These are phyloP conservation scores for Penicillium ochrochloron DNA, from an alignment of 495 filamentous ascomycete genomes.

Conservation along the genomic window DNA sequence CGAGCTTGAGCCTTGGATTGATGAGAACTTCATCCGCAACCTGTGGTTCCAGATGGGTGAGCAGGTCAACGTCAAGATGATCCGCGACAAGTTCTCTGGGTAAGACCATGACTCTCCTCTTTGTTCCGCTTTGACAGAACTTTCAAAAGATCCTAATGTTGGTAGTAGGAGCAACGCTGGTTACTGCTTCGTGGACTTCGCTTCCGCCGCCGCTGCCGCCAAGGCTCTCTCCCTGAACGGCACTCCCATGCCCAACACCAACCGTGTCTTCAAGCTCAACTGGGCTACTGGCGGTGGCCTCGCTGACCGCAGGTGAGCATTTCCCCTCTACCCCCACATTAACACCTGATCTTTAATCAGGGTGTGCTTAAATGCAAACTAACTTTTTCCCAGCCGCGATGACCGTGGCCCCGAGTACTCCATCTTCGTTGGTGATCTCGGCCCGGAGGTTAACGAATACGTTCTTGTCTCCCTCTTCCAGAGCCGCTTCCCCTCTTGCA, in stretches of 20 bases:
- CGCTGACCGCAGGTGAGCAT: constrained; percentile 81
- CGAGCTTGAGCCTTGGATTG: constrained; percentile 98
- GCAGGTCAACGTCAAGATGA: constrained; percentile 98
- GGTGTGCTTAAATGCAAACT: no score
- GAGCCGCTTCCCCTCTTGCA: constrained; percentile 93
- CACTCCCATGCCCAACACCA: constrained; percentile 88
- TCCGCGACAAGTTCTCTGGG: constrained; percentile 99
- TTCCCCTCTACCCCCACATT: background rate
- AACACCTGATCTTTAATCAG: background rate
- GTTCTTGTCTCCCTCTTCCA: constrained; percentile 97
- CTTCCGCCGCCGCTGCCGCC: constrained; percentile 78
- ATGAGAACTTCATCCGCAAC: constrained; percentile 96
- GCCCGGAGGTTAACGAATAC: constrained; percentile 98
- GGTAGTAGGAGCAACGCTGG: constrained; percentile 85
- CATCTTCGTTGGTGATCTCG: constrained; percentile 98
- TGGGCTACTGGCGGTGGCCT: constrained; percentile 98
- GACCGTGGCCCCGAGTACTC: constrained; percentile 95
- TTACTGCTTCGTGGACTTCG: constrained; percentile 98
- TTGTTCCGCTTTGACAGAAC: background rate
- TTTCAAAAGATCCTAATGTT: constrained; percentile 49
- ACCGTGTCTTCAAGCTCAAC: constrained; percentile 97
- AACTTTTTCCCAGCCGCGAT: constrained; percentile 64
- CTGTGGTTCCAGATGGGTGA: constrained; percentile 91
- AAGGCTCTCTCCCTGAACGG: constrained; percentile 92
- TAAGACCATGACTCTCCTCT: constrained; percentile 52